These are phyloP conservation scores for Penicillium brasilianum DNA, from an alignment of 2,329 filamentous ascomycete species.

Conservation along the genomic window DNA sequence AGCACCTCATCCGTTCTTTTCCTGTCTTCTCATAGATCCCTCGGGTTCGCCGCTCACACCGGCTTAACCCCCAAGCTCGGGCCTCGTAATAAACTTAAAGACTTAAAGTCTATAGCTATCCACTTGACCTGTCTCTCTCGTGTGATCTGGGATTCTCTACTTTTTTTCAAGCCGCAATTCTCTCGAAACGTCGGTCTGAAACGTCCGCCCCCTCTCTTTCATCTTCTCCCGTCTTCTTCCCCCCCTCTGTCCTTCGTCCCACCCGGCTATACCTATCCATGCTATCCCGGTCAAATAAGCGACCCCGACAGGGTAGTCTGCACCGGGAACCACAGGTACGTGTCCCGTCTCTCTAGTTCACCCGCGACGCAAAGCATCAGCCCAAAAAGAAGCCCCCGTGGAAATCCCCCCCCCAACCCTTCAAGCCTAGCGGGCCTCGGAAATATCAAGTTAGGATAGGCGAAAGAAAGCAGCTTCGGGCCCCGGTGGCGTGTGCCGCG, in stretches of 20 bases:
- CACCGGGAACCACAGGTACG: conserved; percentile 15
- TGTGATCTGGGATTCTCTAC: neutral
- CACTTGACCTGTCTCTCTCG: neutral
- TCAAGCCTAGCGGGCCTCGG: neutral
- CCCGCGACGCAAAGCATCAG: neutral
- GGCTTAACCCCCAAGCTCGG: no score
- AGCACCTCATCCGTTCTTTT: neutral
- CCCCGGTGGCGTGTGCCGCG: conserved; percentile 7
- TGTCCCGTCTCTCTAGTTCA: neutral
- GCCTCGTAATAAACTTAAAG: neutral
- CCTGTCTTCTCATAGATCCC: neutral
- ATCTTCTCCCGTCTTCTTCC: neutral
- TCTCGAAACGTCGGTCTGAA: neutral
- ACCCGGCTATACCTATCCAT: conserved; percentile 3
- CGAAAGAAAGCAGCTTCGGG: neutral
- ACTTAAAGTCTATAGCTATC: neutral
- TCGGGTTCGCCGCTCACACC: no score
- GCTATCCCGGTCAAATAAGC: conserved; percentile 15
- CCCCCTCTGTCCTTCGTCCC: neutral
- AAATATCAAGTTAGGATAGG: neutral
- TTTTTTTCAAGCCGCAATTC: neutral
- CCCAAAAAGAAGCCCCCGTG: neutral
- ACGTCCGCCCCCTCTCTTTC: neutral
- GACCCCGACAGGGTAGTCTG: conserved; percentile 10
- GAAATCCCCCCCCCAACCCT: neutral